Evolutionary conservation across 2,329 filamentous ascomycete genomes (phyloP), one percentile per base, ranked within the genome.

Genomic region (Claviceps pazoutovae): DNA sequence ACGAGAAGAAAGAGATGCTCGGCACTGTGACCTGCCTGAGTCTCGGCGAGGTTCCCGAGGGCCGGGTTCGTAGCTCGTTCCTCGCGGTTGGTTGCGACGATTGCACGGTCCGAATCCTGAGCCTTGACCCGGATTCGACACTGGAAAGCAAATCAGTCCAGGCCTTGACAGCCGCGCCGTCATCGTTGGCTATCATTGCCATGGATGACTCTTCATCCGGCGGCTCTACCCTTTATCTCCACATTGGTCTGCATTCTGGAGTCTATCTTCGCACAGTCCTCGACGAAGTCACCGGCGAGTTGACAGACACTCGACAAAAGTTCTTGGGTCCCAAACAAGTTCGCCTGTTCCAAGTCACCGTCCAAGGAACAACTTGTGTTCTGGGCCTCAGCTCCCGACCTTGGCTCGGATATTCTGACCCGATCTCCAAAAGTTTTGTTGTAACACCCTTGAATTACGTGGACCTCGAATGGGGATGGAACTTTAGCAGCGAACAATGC

Each of bases 31-130:
- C 90, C 17, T 94, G 87, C 58, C 74, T 98, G n/a, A 95, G 90
- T 60, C 75, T 99, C 49, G 93, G 91, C 2, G 86, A 93, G 50
- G 89, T 97, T 14, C 91, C 93, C 0, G 86, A 94, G 67, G 93
- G 94, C 30, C 83, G 89, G 48, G 73, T 91, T 43, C 79, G 94
- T 64, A 95, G 90, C 65, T 88, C 88, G 1, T 98, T 94, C 70
- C 75, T 97, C 50, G 94, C 94, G 44, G 91, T 99, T 45, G 94
- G 94, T 5, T 97, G 91, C 63, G 93, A 96, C 61, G 93, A 99
- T 67, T 89, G 88, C 54, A 97, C 93, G 0, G 93, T 98, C 50
- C 86, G 93, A 50, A 88, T 98, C 50, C 77, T 95, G 51, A 95
- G 89, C 61, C 71, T 96, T 34, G 88, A 94, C 61, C 88, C 89